Conservation (phyloP, 768 basidiomycete genomes). For the Leccinellum rugosiceps region DNA sequence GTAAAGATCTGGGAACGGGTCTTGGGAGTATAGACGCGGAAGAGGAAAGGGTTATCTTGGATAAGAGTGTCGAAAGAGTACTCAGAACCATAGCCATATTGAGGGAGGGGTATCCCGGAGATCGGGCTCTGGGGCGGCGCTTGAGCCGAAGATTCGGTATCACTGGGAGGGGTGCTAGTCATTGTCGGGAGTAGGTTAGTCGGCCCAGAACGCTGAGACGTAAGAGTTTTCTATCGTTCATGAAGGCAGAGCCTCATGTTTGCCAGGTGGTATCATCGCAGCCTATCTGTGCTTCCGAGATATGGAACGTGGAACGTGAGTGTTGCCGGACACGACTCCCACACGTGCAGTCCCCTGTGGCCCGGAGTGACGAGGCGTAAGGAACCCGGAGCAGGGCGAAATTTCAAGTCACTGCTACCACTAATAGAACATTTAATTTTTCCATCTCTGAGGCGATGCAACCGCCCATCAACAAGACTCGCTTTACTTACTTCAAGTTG, state of each 20-base stretch:
- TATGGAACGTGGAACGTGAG: slow-evolving; percentile 4
- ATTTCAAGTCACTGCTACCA: not conserved
- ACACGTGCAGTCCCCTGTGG: slow-evolving; percentile 26
- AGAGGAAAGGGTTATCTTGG: slow-evolving; percentile 68
- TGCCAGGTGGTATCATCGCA: slow-evolving; percentile 26
- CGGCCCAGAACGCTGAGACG: slow-evolving; percentile 3
- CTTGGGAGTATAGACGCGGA: slow-evolving; percentile 78
- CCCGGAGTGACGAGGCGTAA: not conserved
- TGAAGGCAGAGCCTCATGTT: slow-evolving; percentile 26
- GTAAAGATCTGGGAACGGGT: slow-evolving; percentile 52
- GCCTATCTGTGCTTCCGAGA: slow-evolving; percentile 23
- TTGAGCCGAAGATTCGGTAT: slow-evolving; percentile 13
- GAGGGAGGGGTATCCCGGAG: slow-evolving; percentile 45
- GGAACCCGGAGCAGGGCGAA: not conserved
- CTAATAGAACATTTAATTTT: not conserved
- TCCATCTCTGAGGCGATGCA: not conserved
- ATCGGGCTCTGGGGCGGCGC: slow-evolving; percentile 20
- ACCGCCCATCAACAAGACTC: not conserved
- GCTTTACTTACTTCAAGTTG: not conserved
- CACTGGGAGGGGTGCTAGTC: slow-evolving; percentile 16
- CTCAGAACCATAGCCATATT: slow-evolving; percentile 69
- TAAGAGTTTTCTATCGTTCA: slow-evolving; percentile 28
- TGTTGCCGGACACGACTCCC: slow-evolving; percentile 9
- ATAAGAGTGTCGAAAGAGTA: slow-evolving; percentile 60
- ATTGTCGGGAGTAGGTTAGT: slow-evolving; percentile 21